Conservation (phyloP, 305 asterid species). For the Solanum hybrid region DNA sequence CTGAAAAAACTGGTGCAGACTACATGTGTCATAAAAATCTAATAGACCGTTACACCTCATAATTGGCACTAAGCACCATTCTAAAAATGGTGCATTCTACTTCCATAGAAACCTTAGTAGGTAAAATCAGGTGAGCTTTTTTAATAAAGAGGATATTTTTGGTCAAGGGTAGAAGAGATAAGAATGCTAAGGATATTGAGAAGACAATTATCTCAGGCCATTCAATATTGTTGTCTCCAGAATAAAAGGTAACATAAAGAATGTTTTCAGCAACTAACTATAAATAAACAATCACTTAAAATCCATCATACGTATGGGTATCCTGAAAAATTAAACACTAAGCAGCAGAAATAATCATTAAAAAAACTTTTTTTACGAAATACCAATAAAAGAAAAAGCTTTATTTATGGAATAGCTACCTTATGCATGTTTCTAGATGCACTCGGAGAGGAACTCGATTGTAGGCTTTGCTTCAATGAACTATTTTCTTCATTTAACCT, state of each 20-base stretch:
- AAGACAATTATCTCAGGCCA: not conserved
- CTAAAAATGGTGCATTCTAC: not conserved
- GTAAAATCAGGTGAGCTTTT: not conserved
- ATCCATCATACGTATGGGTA: constrained; percentile 5
- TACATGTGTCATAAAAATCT: not conserved
- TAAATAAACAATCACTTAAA: not conserved
- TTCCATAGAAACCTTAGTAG: not conserved
- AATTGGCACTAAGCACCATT: not conserved
- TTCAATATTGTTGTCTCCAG: not conserved
- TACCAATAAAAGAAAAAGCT: not conserved
- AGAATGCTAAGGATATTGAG: not conserved
- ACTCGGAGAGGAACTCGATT: constrained; percentile 45
- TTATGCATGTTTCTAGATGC: constrained; percentile 49
- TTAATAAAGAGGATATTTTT: not conserved
- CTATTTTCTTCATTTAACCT: constrained; percentile 73
- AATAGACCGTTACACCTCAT: not conserved
- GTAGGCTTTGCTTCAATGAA: constrained; percentile 63
- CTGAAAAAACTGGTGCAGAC: not conserved
- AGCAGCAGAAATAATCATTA: not conserved
- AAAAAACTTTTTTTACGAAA: not conserved
- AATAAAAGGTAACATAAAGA: not conserved
- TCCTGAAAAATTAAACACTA: constrained; percentile 4
- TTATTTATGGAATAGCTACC: constrained; percentile 29
- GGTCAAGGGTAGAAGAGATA: not conserved
- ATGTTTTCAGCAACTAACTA: not conserved